A percentile compares a stretch with the other conserved stretches of the same genome.
Evolutionary conservation across 495 filamentous ascomycete genomes (phyloP).

Genomic region (Pseudotulostoma volvatum): DNA sequence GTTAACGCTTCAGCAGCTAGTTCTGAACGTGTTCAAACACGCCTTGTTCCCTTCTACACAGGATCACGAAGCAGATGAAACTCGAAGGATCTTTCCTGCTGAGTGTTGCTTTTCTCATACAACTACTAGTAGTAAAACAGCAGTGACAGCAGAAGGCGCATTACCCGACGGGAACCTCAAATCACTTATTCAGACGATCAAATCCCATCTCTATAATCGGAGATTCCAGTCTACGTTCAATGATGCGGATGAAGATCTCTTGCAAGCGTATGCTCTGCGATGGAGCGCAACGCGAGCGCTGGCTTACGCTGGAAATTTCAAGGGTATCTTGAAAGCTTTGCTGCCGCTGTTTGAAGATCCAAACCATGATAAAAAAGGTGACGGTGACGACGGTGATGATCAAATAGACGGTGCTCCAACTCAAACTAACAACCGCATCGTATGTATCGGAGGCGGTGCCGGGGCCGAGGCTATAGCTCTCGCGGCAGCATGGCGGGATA

Average conservation of each 20-base stretch:
- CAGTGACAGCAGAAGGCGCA: conserved; percentile 11
- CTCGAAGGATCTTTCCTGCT: too few relatives aligned
- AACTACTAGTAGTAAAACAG: not conserved
- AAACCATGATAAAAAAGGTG: too few relatives aligned
- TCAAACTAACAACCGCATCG: conserved; percentile 19
- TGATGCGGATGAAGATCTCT: conserved; percentile 39
- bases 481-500: conserved; percentile 40
- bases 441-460: conserved; percentile 74
- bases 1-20: conserved; percentile 46
- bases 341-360: too few relatives aligned
- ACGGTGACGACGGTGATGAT: not conserved
- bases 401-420: not conserved
- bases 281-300: conserved; percentile 76
- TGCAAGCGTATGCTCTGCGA: conserved; percentile 67
- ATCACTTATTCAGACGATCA: conserved; percentile 56
- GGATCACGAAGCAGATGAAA: not conserved
- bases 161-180: conserved; percentile 22
- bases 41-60: conserved; percentile 32
- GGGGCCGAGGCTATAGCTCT: conserved; percentile 71
- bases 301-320: conserved; percentile 56
- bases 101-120: not conserved
- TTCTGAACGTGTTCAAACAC: conserved; percentile 60
- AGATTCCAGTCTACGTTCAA: conserved; percentile 69
- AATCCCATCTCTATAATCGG: conserved; percentile 65
- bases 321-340: conserved; percentile 18